Evolutionary conservation across 306 rosid species (phyloP).

Genomic region (Trichosanthes truncata): DNA sequence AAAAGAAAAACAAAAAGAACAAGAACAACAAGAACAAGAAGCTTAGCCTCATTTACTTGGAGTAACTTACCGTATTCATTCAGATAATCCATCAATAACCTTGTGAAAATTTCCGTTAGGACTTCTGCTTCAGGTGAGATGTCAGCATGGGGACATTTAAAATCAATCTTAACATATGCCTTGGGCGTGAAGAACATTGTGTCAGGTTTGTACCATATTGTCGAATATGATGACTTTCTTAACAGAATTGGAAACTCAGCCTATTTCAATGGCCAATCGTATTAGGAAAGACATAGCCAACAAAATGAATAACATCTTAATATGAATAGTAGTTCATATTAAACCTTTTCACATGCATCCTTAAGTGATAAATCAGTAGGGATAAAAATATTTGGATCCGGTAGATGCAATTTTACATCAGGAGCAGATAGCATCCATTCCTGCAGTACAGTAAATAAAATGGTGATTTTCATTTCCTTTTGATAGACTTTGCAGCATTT

Average conservation of each 20-base stretch:
- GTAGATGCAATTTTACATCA: slow-evolving; percentile 66
- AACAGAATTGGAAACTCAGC: slow-evolving; percentile 62
- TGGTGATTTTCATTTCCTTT: not conserved
- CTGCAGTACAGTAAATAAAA: slow-evolving; percentile 34
- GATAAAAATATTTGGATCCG: slow-evolving; percentile 63
- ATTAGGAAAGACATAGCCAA: not conserved
- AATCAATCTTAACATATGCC: slow-evolving; percentile 69
- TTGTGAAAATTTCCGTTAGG: slow-evolving; percentile 53
- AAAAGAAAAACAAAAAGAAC: not conserved
- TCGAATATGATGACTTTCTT: slow-evolving; percentile 55
- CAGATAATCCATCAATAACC: slow-evolving; percentile 81
- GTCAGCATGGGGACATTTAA: slow-evolving; percentile 72
- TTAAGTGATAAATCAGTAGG: slow-evolving; percentile 83
- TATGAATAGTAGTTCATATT: not conserved
- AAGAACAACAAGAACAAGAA: not conserved
- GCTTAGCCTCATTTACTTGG: not conserved
- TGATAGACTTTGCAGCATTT: not conserved
- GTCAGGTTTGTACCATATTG: slow-evolving; percentile 86
- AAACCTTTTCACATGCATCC: slow-evolving; percentile 46
- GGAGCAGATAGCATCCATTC: slow-evolving; percentile 74
- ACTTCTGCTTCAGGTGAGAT: slow-evolving; percentile 79
- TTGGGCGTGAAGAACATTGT: slow-evolving; percentile 72
- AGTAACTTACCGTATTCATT: slow-evolving; percentile 70
- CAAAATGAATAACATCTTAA: not conserved
- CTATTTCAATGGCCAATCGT: slow-evolving; percentile 34